Evolutionary conservation across 2,329 filamentous ascomycete genomes (phyloP).

Genomic region (Sporothrix pallida): DNA sequence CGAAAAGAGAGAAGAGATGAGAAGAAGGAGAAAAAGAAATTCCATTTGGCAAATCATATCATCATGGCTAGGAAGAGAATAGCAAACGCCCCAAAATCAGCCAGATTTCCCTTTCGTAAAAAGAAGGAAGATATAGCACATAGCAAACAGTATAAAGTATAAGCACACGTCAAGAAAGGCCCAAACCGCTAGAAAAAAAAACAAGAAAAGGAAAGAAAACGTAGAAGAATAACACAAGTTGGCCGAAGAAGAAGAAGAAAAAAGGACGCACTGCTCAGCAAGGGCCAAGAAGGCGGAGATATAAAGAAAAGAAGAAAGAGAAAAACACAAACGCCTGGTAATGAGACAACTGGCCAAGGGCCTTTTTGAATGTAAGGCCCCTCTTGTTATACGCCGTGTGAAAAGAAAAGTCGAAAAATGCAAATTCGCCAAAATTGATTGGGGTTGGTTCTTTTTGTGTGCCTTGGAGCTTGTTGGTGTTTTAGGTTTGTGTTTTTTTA

Average conservation of each 20-base stretch:
- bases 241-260: conserved; percentile 26
- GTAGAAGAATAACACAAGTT: conserved; percentile 8
- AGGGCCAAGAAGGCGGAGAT: not conserved
- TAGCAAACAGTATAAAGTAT: conserved; percentile 3
- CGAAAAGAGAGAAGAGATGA: not conserved
- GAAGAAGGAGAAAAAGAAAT: not conserved
- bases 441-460: not conserved
- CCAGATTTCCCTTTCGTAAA: not conserved
- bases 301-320: conserved; percentile 12
- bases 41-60: conserved; percentile 24
- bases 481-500: not conserved
- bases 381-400: not conserved
- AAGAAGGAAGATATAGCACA: not conserved
- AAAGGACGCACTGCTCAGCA: not conserved
- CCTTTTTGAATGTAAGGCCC: not conserved
- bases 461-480: not conserved
- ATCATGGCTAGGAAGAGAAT: conserved; percentile 21
- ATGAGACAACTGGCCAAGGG: conserved; percentile 6
- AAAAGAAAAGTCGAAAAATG: not conserved
- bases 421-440: not conserved
- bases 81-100: conserved; percentile 7
- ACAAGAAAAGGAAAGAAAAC: conserved; percentile 10
- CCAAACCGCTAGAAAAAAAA: not conserved
- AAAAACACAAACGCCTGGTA: conserved; percentile 28
- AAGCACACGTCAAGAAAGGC: conserved; percentile 1